Evolutionary conservation across 345 rosid species (phyloP), one percentile per base, ranked within the genome.

Genomic region (thale cress (Arabidopsis thaliana)): DNA sequence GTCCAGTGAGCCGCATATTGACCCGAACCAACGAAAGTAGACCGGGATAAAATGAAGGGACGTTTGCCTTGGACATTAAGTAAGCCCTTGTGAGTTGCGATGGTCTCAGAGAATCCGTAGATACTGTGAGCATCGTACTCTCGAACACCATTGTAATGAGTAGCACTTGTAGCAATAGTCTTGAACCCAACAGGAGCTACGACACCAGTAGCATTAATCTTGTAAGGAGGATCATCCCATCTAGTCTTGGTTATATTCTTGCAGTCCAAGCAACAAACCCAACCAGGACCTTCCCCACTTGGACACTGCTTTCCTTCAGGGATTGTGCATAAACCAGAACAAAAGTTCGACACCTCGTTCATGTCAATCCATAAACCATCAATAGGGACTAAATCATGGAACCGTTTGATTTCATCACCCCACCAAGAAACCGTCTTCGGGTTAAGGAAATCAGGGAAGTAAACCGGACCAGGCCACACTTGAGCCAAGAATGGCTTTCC

Each of bases 161-260:
- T 79, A n/a, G 97, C 99, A 68, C 97, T 90, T 4, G 99, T 88
- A 64, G 98, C 97, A 32, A 95, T 93, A 44, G 99, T 95, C 78
- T 95, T 95, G 79, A 79, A 95, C 12, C 99, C 99, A 2, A 92
- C 36, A 0, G 97, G 97, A 8, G 69, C 90, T 71, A 80, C 83
- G 50, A 74, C 14, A 24, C 98, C 98, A 11, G 96, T 90, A 22
- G 96, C 98, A 71, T 93, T 95, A 41, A 95, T 93, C 88, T 89
- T 93, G 84, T 95, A 93, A 36, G 99, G 99, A 8, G 98, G 99
- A 59, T 89, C 88, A 14, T 95, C 99, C 98, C 98, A 95, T 65
- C 84, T 85, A 0, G 97, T 90, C 24, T 81, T 79, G 1, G 97
- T 95, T 22, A 95, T 87, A 78, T 93, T 95, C 87, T 88, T 91